A percentile compares a stretch with the other conserved stretches of the same genome.
These are phyloP conservation scores for Globisporangium nunn DNA, from an alignment of 352 stramenopile genomes.

Conservation along the genomic window DNA sequence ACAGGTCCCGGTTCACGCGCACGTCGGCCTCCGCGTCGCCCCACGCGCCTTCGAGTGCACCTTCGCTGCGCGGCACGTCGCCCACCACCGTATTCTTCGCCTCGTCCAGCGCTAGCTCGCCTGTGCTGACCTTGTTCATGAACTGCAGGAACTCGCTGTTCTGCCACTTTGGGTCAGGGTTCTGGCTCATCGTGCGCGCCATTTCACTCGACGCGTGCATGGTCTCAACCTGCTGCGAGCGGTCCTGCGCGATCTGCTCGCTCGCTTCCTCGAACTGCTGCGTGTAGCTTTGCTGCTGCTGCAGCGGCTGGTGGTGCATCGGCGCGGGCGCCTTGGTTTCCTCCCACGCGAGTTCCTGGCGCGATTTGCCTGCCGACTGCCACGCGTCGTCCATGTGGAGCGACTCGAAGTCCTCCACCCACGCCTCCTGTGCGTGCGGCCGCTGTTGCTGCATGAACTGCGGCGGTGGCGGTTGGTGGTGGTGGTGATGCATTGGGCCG, in stretches of 20 bases:
- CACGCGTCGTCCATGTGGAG: conserved; percentile 59
- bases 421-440: conserved; percentile 33
- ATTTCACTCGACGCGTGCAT: conserved; percentile 57
- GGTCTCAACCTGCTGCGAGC: conserved; percentile 27
- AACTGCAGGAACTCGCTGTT: conserved; percentile 86
- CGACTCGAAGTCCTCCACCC: conserved; percentile 61
- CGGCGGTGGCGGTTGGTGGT: conserved; percentile 23
- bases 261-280: conserved; percentile 20
- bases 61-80: conserved; percentile 29
- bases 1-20: conserved; percentile 54
- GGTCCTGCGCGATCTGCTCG: conserved; percentile 19
- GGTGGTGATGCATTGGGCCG: conserved; percentile 40
- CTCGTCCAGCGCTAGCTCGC: conserved; percentile 73
- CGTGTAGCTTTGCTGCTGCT: conserved; percentile 25
- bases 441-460: conserved; percentile 24
- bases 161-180: conserved; percentile 72
- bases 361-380: conserved; percentile 45
- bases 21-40: conserved; percentile 31
- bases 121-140: conserved; percentile 72
- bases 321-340: conserved; percentile 34
- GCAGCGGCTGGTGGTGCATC: conserved; percentile 30
- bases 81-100: conserved; percentile 63
- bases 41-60: conserved; percentile 62
- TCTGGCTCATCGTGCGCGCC: conserved; percentile 72
- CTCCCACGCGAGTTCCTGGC: conserved; percentile 59